Conservation (phyloP, 2,329 filamentous ascomycete species). For the Ascocoryne sarcoides region DNA sequence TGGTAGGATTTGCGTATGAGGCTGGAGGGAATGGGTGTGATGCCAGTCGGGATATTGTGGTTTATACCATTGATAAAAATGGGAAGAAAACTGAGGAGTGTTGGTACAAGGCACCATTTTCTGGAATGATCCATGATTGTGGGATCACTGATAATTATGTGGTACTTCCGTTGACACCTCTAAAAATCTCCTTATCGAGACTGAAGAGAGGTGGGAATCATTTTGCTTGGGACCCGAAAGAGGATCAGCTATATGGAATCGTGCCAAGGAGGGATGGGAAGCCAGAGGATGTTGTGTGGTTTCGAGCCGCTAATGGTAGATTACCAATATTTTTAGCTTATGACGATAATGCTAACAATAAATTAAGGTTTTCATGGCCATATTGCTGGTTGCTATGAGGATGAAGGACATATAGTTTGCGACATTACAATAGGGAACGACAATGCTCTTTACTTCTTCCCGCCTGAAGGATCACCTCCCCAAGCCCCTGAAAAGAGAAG, state of each 20-base stretch:
- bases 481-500: slow-evolving; percentile 12
- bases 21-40: slow-evolving; percentile 36
- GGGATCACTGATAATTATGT: slow-evolving; percentile 40
- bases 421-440: slow-evolving; percentile 16
- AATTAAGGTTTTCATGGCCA: slow-evolving; percentile 28
- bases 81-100: slow-evolving; percentile 38
- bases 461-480: slow-evolving; percentile 12
- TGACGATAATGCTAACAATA: slow-evolving; percentile 1
- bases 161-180: slow-evolving; percentile 39
- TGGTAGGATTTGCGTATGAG: slow-evolving; percentile 44
- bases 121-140: slow-evolving; percentile 45
- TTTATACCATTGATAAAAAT: slow-evolving; percentile 37
- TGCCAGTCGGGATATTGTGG: slow-evolving; percentile 35
- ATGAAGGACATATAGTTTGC: slow-evolving; percentile 33
- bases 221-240: slow-evolving; percentile 43
- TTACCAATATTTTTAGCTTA: slow-evolving; percentile 1
- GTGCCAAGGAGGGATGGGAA: slow-evolving; percentile 42
- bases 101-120: slow-evolving; percentile 42
- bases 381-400: slow-evolving; percentile 40
- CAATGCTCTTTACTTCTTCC: slow-evolving; percentile 21
- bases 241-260: slow-evolving; percentile 47
- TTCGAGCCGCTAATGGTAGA: slow-evolving; percentile 41
- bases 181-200: slow-evolving; percentile 37
- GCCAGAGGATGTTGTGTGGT: slow-evolving; percentile 44
- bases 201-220: slow-evolving; percentile 40